Conservation (phyloP, 108 stramenopile genomes). For the Nannochloropsis oceanica region DNA sequence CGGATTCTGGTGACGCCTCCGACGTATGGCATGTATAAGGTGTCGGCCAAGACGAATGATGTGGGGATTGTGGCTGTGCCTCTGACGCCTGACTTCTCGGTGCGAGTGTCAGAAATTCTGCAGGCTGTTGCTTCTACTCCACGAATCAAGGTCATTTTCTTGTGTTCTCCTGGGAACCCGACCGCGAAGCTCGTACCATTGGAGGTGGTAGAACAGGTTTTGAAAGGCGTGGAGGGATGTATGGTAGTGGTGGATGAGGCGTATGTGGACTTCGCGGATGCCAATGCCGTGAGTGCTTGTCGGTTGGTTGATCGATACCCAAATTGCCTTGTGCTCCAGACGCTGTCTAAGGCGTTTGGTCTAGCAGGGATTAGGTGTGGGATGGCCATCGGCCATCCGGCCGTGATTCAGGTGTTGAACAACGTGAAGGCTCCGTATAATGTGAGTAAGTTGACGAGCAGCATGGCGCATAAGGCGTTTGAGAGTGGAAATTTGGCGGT, state of each 20-base stretch:
- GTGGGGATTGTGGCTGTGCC: constrained; percentile 49
- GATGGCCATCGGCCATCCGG: constrained; percentile 64
- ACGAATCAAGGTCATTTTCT: constrained; percentile 62
- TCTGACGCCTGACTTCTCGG: constrained; percentile 7
- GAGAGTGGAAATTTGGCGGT: constrained; percentile 2
- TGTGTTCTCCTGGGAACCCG: constrained; percentile 89
- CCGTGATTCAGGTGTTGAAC: constrained; percentile 81
- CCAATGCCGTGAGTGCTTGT: constrained; percentile 30
- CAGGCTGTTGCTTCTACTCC: constrained; percentile 39
- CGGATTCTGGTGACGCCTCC: constrained; percentile 71
- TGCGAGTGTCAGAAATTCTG: constrained; percentile 7
- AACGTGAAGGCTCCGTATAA: constrained; percentile 95
- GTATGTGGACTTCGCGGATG: constrained; percentile 68
- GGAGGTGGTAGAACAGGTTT: constrained; percentile 48
- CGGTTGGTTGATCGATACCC: constrained; percentile 46
- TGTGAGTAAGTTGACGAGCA: constrained; percentile 64
- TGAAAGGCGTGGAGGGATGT: constrained; percentile 42
- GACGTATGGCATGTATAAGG: constrained; percentile 91
- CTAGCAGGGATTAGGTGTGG: constrained; percentile 87
- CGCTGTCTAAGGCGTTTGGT: constrained; percentile 87
- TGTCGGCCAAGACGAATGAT: constrained; percentile 82
- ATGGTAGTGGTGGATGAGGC: constrained; percentile 89
- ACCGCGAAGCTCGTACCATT: constrained; percentile 70
- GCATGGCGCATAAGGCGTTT: constrained; percentile 65
- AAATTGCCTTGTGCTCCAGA: constrained; percentile 78